These are phyloP conservation scores for Mycena haematopus DNA, from an alignment of 768 basidiomycete species.

Conservation along the genomic window DNA sequence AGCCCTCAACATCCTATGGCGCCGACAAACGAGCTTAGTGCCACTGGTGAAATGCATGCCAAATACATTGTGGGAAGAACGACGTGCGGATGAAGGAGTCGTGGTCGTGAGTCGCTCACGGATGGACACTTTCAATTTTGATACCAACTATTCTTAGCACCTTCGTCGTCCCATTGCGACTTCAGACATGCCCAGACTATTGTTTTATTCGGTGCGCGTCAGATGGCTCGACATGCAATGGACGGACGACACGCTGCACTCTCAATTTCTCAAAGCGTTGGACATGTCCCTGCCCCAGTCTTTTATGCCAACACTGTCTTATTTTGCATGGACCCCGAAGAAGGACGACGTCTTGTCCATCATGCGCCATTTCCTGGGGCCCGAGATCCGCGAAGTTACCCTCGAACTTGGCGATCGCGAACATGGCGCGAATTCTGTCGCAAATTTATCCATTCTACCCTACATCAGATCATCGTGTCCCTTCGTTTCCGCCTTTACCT, in stretches of 20 bases:
- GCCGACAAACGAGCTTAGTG: background rate
- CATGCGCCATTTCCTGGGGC: conserved; percentile 2
- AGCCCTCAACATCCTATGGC: conserved; percentile 16
- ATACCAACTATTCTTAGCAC: background rate
- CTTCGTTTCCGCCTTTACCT: background rate
- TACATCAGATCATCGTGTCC: conserved; percentile 17
- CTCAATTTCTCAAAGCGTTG: conserved; percentile 13
- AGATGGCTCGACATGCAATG: background rate
- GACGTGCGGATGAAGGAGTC: background rate
- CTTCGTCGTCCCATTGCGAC: conserved; percentile 16
- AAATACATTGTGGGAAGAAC: conserved; percentile 21
- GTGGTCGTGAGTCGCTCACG: conserved; percentile 8
- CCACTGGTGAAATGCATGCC: conserved; percentile 26
- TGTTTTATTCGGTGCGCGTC: conserved; percentile 23
- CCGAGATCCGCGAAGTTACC: background rate
- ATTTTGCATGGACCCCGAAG: conserved; percentile 6
- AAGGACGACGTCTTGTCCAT: background rate
- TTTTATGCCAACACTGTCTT: conserved; percentile 15
- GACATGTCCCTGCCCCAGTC: conserved; percentile 6
- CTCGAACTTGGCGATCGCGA: background rate
- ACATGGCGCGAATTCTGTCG: background rate
- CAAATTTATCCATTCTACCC: conserved; percentile 15
- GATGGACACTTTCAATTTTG: background rate
- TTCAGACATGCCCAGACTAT: conserved; percentile 17
- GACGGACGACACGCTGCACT: background rate